Base-by-base conservation (phyloP, 169 alveolate genomes). In the Plasmodium vinckei region DNA sequence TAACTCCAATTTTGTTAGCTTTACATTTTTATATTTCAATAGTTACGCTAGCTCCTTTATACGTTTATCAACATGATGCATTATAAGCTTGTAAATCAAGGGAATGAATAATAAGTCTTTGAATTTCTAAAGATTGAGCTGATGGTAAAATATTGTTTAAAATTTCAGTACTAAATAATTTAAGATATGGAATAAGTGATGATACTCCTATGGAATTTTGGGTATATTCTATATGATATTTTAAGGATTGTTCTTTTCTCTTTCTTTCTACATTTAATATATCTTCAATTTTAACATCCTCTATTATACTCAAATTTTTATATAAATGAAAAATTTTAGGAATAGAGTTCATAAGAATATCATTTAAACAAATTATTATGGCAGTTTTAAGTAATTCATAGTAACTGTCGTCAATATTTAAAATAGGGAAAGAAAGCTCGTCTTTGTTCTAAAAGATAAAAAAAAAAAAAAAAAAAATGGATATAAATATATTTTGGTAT, bases 121-220 rank as follows among this genome's bases (percentile, higher is more conserved):
- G 91, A 10, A 53, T 70, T 86, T 86, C 91, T 56, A 86, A 53
- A 67, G 91, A 86, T 53, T 86, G 87, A n/a, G 91, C 84, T 59
- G 91, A 86, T 49, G 91, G 91, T 17, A 86, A 33, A 39, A 86
- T 65, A 56, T 86, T 86, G 39, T 86, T 86, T 70, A 86, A 70
- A 44, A 86, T 86, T 27, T 86, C 91, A 21, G 84, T 86, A 39
- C 91, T 86, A 49, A 86, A 86, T 56, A 86, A 59, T 86, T 72
- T 70, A 15, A 86, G 73, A 56, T 86, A 86, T 5, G 91, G 91
- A 56, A 86, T 68, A 59, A 86, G 87, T 13, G 91, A 59, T 33
- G 87, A 70, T 2, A 70, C 68, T 0, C 87, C 75, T 19, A 70
- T 60, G 13, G 87, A 54, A 59, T 70, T 68, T 53, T 86, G 86